Conservation (phyloP, 2,329 filamentous ascomycete species). For the Penicillium sp. region DNA sequence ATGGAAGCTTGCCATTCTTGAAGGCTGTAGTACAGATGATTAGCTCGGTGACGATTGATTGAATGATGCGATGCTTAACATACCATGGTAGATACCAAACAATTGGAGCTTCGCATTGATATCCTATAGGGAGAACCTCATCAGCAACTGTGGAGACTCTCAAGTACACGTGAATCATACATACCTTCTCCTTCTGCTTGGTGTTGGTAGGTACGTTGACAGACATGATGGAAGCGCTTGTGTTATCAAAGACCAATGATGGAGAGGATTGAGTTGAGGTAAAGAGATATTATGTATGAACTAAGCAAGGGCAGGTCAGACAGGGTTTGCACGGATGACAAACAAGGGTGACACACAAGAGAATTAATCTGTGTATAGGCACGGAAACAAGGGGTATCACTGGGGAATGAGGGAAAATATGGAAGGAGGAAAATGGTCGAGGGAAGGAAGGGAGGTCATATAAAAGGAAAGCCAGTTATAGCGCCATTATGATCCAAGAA, state of each 20-base stretch:
- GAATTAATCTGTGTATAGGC: constrained; percentile 8
- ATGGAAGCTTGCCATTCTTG: constrained; percentile 82
- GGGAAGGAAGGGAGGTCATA: constrained; percentile 11
- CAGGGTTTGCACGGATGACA: constrained; percentile 12
- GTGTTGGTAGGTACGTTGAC: constrained; percentile 72
- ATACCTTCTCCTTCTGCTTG: constrained; percentile 69
- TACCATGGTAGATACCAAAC: constrained; percentile 77
- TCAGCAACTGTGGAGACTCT: constrained; percentile 9
- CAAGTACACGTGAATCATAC: constrained; percentile 1
- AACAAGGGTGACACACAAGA: constrained; percentile 16
- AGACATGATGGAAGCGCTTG: constrained; percentile 29
- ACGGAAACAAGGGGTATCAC: constrained; percentile 25
- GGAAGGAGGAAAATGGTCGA: constrained; percentile 2
- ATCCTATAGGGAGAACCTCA: constrained; percentile 45
- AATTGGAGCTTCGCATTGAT: constrained; percentile 93
- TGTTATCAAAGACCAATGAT: constrained; percentile 1
- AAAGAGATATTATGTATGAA: constrained; percentile 13
- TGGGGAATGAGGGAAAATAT: constrained; percentile 22
- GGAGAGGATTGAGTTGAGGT: background rate
- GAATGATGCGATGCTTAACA: constrained; percentile 8
- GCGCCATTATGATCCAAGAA: constrained; percentile 5
- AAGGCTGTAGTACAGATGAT: constrained; percentile 58
- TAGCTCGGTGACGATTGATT: constrained; percentile 7
- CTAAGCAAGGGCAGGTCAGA: constrained; percentile 8
- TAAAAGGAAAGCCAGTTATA: constrained; percentile 10